Evolutionary conservation across 352 stramenopile genomes (phyloP).

Genomic region (Pythium aristosporum): DNA sequence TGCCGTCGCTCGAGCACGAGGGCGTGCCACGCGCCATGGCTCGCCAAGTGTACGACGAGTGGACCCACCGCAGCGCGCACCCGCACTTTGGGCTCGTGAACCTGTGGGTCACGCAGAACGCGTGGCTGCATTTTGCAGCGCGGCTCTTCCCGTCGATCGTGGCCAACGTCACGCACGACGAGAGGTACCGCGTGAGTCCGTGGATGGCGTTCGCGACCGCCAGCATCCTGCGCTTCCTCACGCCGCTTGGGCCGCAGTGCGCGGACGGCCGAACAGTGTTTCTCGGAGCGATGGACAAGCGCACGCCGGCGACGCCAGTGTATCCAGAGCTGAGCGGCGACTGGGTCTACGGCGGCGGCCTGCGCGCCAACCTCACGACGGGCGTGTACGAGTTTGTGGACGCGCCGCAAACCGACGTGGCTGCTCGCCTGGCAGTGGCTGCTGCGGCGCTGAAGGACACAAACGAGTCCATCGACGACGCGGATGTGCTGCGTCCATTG

Average conservation of each 20-base stretch:
- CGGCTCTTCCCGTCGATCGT: slow-evolving; percentile 40
- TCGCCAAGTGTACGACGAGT: slow-evolving; percentile 71
- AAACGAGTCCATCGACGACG: not conserved
- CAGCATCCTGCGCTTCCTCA: slow-evolving; percentile 47
- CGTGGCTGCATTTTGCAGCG: slow-evolving; percentile 44
- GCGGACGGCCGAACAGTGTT: slow-evolving; percentile 19
- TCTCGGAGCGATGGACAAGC: slow-evolving; percentile 44
- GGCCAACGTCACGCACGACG: slow-evolving; percentile 22
- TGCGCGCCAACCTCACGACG: slow-evolving; percentile 37
- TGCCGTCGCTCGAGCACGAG: slow-evolving; percentile 40
- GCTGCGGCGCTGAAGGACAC: not conserved
- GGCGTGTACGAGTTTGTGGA: slow-evolving; percentile 61
- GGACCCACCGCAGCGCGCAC: slow-evolving; percentile 79
- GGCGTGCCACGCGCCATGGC: slow-evolving; percentile 33
- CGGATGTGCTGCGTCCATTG: slow-evolving; percentile 12
- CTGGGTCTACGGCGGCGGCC: slow-evolving; percentile 37
- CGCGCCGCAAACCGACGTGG: slow-evolving; percentile 9
- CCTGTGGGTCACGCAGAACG: slow-evolving; percentile 93
- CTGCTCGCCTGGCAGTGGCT: not conserved
- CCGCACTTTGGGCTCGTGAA: slow-evolving; percentile 88
- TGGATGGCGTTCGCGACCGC: slow-evolving; percentile 53
- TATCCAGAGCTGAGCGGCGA: slow-evolving; percentile 32
- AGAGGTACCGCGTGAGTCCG: slow-evolving; percentile 30
- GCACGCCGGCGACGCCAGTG: slow-evolving; percentile 29
- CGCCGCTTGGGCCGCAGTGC: slow-evolving; percentile 16